A percentile compares a stretch with the other conserved stretches of the same genome.
phyloP scores from a whole-genome alignment of 768 basidiomycete genomes.

The Xerocomellus dryophilus region DNA sequence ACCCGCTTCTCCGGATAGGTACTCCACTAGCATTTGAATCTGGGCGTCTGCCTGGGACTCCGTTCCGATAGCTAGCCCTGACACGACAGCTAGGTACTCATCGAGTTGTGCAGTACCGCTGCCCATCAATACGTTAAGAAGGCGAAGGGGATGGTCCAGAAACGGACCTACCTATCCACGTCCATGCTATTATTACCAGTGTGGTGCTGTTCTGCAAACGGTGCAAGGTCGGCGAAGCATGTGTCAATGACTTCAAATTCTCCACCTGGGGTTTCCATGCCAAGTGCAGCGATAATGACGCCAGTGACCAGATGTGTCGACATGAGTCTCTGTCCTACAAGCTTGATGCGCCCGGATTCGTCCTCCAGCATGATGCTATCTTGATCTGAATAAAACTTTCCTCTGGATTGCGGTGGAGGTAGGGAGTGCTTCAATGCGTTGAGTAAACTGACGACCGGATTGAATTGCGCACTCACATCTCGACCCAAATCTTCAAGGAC shows the following conservation, averaged over 20 bases:
- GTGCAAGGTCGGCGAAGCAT: constrained; percentile 81
- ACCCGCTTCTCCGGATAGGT: constrained; percentile 81
- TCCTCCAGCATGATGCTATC: constrained; percentile 93
- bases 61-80: constrained; percentile 80
- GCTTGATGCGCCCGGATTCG: constrained; percentile 86
- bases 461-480: constrained; percentile 60
- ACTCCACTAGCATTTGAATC: constrained; percentile 86
- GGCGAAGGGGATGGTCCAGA: neutral
- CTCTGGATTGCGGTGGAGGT: constrained; percentile 71
- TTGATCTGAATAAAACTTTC: constrained; percentile 71
- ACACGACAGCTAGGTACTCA: constrained; percentile 82
- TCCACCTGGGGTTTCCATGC: constrained; percentile 83
- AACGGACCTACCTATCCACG: constrained; percentile 52
- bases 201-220: constrained; percentile 33
- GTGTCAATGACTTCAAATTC: constrained; percentile 93
- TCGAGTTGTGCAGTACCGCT: constrained; percentile 36
- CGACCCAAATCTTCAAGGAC: constrained; percentile 93
- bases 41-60: constrained; percentile 62
- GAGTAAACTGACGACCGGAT: constrained; percentile 5
- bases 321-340: constrained; percentile 73
- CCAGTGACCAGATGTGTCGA: constrained; percentile 79
- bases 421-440: constrained; percentile 68
- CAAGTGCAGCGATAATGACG: constrained; percentile 84
- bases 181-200: constrained; percentile 50
- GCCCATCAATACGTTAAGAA: constrained; percentile 9